Conservation (phyloP, 352 stramenopile species). For the Globisporangium heterothallicum region DNA sequence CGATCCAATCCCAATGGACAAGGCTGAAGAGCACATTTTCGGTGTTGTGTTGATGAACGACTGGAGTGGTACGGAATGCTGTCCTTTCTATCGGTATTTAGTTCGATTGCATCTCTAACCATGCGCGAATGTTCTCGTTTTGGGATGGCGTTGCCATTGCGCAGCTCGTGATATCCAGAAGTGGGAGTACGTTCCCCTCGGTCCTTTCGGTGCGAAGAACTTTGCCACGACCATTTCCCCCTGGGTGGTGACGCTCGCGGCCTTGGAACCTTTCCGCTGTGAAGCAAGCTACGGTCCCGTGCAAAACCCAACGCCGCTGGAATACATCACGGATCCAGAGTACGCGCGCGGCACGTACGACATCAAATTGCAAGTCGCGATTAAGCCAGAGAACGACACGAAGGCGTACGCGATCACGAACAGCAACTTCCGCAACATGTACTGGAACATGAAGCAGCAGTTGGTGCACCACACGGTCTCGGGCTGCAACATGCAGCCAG, state of each 20-base stretch:
- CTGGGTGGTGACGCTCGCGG: conserved; percentile 94
- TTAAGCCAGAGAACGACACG: conserved; percentile 55
- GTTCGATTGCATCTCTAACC: background rate
- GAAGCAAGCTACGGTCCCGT: conserved; percentile 88
- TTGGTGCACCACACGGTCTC: conserved; percentile 96
- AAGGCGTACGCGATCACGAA: conserved; percentile 72
- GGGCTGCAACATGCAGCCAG: conserved; percentile 95
- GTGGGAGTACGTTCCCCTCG: conserved; percentile 97
- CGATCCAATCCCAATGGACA: conserved; percentile 82
- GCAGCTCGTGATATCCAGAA: conserved; percentile 89
- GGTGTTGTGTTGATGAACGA: conserved; percentile 97
- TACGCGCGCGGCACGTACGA: conserved; percentile 89
- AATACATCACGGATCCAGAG: conserved; percentile 91
- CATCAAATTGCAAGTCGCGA: conserved; percentile 76
- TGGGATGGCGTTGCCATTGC: background rate
- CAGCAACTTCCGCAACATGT: conserved; percentile 95
- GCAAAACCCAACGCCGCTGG: conserved; percentile 85
- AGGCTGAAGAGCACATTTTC: conserved; percentile 95
- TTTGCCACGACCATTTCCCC: conserved; percentile 95
- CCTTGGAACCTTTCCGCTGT: conserved; percentile 91
- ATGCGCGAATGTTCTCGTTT: too few species aligned
- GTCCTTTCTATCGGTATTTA: background rate
- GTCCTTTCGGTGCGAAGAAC: conserved; percentile 96
- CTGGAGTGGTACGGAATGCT: conserved; percentile 85
- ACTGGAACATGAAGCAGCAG: conserved; percentile 97